These are phyloP conservation scores for Entoloma clypeatum DNA, from an alignment of 1,284 basidiomycete genomes.

Conservation along the genomic window DNA sequence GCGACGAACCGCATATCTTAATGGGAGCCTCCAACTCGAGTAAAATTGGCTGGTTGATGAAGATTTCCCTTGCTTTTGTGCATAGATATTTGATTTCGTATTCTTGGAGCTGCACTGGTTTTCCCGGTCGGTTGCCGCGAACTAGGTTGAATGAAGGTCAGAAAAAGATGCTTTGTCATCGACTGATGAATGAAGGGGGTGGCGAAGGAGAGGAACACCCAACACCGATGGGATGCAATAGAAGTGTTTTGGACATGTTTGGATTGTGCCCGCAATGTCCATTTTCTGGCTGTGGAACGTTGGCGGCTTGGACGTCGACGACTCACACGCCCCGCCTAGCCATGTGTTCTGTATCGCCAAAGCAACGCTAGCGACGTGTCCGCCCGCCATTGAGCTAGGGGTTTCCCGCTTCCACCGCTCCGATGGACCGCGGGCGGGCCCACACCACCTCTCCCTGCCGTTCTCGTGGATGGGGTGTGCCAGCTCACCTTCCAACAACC, in stretches of 20 bases:
- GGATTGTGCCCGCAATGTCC: too few relatives aligned
- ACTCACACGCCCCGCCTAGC: too few relatives aligned
- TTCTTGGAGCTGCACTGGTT: constrained; percentile 91
- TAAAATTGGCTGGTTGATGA: constrained; percentile 93
- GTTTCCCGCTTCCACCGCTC: background rate
- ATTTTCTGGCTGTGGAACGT: too few relatives aligned
- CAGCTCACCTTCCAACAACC: constrained; percentile 89
- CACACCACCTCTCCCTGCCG: background rate
- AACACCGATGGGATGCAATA: too few relatives aligned
- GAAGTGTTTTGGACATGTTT: too few relatives aligned
- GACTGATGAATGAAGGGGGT: constrained; percentile 7
- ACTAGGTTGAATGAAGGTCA: constrained; percentile 46
- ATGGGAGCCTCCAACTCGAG: constrained; percentile 94
- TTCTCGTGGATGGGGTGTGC: constrained; percentile 23
- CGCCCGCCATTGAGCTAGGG: too few relatives aligned
- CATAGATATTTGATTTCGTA: constrained; percentile 97
- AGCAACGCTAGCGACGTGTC: too few relatives aligned
- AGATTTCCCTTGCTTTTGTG: constrained; percentile 92
- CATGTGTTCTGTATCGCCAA: too few relatives aligned
- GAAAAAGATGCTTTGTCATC: constrained; percentile 18
- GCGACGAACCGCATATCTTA: constrained; percentile 88
- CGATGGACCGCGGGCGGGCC: constrained; percentile 3
- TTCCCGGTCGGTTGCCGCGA: constrained; percentile 90
- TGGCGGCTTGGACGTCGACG: too few relatives aligned
- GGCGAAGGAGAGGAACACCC: too few relatives aligned